phyloP scores from a whole-genome alignment of 495 filamentous ascomycete species.

The Neurospora tetrasperma region DNA sequence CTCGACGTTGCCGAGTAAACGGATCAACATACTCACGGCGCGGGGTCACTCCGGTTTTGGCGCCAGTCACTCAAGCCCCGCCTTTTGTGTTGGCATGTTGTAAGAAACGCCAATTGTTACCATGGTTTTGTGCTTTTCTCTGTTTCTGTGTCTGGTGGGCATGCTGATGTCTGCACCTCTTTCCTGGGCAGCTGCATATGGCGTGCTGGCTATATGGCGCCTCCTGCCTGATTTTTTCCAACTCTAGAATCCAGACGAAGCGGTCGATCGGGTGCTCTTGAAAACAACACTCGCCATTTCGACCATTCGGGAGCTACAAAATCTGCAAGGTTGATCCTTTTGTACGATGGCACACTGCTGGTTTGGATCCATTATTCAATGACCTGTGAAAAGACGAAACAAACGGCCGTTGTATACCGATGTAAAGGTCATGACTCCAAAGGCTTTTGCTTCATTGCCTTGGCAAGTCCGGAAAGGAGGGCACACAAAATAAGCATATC shows the following conservation, averaged over 20 bases:
- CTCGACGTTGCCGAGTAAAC: conserved; percentile 88
- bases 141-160: not conserved
- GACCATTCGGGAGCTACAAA: not conserved
- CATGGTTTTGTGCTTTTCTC: not conserved
- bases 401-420: not conserved
- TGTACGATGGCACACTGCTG: not conserved
- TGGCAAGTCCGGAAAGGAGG: not conserved
- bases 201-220: not conserved
- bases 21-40: conserved; percentile 3
- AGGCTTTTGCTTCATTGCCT: not conserved
- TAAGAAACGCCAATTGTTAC: not conserved
- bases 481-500: not conserved
- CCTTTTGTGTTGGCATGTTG: not conserved
- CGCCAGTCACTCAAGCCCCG: not conserved
- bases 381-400: not conserved
- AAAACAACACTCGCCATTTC: not conserved
- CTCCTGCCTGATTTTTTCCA: not conserved
- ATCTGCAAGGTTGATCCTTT: not conserved
- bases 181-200: not conserved
- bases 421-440: not conserved
- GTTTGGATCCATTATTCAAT: not conserved
- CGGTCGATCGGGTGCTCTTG: not conserved
- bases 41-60: not conserved
- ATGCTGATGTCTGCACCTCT: not conserved
- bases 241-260: not conserved